Evolutionary conservation across 768 basidiomycete genomes (phyloP).

Genomic region (Kwoniella dendrophila): DNA sequence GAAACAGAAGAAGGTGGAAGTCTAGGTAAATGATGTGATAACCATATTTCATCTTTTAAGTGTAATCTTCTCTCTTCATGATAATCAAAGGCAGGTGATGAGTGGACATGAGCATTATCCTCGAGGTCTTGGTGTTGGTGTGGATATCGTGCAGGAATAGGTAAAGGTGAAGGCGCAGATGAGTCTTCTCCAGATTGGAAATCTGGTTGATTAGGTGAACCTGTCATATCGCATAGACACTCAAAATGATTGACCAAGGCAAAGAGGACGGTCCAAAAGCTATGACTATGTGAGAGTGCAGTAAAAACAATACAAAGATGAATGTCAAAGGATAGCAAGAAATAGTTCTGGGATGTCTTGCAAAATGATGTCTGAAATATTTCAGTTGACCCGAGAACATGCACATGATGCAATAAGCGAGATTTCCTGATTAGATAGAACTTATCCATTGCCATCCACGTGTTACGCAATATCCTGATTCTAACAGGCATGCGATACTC

Average conservation of each 20-base stretch:
- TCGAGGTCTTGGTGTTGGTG: conserved; percentile 15
- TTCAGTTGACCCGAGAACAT: background rate
- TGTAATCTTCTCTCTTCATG: conserved; percentile 54
- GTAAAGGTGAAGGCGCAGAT: conserved; percentile 15
- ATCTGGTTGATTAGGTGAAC: conserved; percentile 4
- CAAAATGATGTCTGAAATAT: background rate
- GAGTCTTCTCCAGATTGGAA: background rate
- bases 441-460: too few relatives aligned
- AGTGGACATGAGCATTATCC: conserved; percentile 11
- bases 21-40: conserved; percentile 52
- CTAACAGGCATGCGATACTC: background rate
- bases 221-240: conserved; percentile 18
- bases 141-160: conserved; percentile 12
- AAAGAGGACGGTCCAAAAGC: too few relatives aligned
- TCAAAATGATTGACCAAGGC: too few relatives aligned
- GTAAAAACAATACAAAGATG: background rate
- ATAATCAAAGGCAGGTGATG: conserved; percentile 55
- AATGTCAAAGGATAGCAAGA: background rate
- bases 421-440: too few relatives aligned
- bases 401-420: conserved; percentile 10
- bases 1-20: conserved; percentile 38
- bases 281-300: too few relatives aligned
- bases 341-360: background rate
- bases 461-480: background rate
- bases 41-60: conserved; percentile 52